Evolutionary conservation across 202 grass and related monocot species (phyloP), one percentile per base, ranked within the genome.

Genomic region (Setaria viridis): DNA sequence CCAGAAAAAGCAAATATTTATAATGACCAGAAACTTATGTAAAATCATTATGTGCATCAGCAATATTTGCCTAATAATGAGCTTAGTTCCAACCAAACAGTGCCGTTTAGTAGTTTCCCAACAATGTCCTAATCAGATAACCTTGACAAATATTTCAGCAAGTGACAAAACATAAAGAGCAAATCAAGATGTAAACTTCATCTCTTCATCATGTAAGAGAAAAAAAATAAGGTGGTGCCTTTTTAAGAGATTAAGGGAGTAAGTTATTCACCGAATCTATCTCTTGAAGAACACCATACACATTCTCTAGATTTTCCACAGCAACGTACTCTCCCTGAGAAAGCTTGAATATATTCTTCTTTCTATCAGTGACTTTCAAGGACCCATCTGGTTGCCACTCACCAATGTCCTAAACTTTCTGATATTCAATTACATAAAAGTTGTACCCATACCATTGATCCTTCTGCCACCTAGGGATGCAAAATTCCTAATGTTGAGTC

Each of bases 301-400:
- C 69, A 77, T 94, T 98, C 84, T 98, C 96, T 58, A 98, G 88
- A 85, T 94, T 95, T 89, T 98, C 96, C 37, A 95, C 91, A 9
- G 93, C 96, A 51, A 98, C 91, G 7, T 98, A 98, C 81, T 98
- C 93, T 84, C 96, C 96, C 57, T 98, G 91, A 51, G 96, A 98
- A 84, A 95, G 93, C 83, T 98, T 98, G 80, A 98, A 98, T 80
- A 98, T 98, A 81, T 95, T 98, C 67, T 98, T 98, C 89, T 95
- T 98, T 79, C 95, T 92, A 77, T 98, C 95, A 89, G 95, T 95
- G 62, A 98, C 87, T 87, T 98, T 98, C 79, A 98, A 81, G 81
- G 86, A 78, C 77, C 95, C 95, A 73, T 95, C 74, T 86, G 88
- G 66, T 84, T 98, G 93, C 91, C 91, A 98, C 81, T 98, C 95